Evolutionary conservation across 768 basidiomycete genomes (phyloP).

Genomic region (Podaxis mareebaensis): DNA sequence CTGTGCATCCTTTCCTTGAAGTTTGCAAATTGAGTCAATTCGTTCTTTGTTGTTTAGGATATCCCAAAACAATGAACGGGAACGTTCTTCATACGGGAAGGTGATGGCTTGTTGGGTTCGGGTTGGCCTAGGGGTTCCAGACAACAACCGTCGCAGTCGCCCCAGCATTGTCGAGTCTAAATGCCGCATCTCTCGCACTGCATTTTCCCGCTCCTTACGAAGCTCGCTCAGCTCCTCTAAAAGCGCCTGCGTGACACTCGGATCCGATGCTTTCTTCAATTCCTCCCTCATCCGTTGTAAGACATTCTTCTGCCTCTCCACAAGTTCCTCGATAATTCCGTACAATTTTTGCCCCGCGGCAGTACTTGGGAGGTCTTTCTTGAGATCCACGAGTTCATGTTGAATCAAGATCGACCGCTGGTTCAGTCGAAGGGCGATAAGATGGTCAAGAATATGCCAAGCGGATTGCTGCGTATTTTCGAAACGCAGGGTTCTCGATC

Average conservation of each 20-base stretch:
- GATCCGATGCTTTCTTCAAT: constrained; percentile 3
- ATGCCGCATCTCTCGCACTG: background rate
- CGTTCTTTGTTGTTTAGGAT: background rate
- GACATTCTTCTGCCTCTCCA: constrained; percentile 6
- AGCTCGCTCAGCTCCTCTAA: background rate
- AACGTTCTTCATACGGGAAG: background rate
- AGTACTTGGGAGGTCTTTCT: constrained; percentile 51
- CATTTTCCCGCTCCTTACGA: constrained; percentile 3
- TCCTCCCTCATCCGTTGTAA: constrained; percentile 1
- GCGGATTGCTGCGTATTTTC: background rate
- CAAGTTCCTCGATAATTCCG: background rate
- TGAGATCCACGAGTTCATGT: constrained; percentile 46
- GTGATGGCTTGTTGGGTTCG: background rate
- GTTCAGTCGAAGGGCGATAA: constrained; percentile 9
- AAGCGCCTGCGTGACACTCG: background rate
- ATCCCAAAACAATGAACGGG: background rate
- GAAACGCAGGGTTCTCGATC: background rate
- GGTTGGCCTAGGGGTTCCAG: background rate
- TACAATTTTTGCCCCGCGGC: constrained; percentile 51
- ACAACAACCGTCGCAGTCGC: background rate
- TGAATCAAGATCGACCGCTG: constrained; percentile 51
- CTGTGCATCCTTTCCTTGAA: no score
- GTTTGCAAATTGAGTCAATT: no score
- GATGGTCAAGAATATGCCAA: constrained; percentile 1
- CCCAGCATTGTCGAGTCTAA: background rate